Conservation (phyloP, 495 filamentous ascomycete genomes). For the Tuber borchii region DNA sequence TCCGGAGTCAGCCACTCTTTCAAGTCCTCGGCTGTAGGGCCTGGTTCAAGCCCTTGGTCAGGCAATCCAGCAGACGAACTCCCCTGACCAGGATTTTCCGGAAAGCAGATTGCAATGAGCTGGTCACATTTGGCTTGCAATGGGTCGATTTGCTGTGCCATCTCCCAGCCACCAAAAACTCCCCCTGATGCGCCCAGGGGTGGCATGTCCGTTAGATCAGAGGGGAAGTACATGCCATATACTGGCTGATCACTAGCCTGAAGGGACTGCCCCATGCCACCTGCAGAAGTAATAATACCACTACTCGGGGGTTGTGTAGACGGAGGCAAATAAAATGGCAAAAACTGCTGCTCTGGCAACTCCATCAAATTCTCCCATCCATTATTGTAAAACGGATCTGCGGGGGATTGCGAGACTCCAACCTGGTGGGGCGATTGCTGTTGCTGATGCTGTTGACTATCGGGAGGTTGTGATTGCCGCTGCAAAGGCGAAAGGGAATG, state of each 20-base stretch:
- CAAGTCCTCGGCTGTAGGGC: constrained; percentile 41
- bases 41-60: constrained; percentile 28
- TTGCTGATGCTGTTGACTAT: constrained; percentile 19
- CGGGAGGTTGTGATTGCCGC: constrained; percentile 20
- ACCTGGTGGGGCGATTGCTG: constrained; percentile 2
- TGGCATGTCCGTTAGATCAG: neutral
- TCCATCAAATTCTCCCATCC: constrained; percentile 1
- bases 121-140: constrained; percentile 50
- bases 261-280: neutral
- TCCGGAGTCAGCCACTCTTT: constrained; percentile 51
- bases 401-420: neutral
- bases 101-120: constrained; percentile 53
- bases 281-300: neutral
- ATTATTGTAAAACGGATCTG: neutral
- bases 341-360: neutral
- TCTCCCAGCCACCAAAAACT: neutral
- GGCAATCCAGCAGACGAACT: constrained; percentile 26
- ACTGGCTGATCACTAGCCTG: neutral
- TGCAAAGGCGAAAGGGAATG: constrained; percentile 6
- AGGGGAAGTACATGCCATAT: neutral
- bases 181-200: neutral
- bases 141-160: constrained; percentile 44
- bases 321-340: constrained; percentile 4
- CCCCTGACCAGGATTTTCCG: constrained; percentile 44
- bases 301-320: neutral